Evolutionary conservation across 2,329 filamentous ascomycete genomes (phyloP), one percentile per base, ranked within the genome.

Genomic region (Ceratocystiopsis sp.): DNA sequence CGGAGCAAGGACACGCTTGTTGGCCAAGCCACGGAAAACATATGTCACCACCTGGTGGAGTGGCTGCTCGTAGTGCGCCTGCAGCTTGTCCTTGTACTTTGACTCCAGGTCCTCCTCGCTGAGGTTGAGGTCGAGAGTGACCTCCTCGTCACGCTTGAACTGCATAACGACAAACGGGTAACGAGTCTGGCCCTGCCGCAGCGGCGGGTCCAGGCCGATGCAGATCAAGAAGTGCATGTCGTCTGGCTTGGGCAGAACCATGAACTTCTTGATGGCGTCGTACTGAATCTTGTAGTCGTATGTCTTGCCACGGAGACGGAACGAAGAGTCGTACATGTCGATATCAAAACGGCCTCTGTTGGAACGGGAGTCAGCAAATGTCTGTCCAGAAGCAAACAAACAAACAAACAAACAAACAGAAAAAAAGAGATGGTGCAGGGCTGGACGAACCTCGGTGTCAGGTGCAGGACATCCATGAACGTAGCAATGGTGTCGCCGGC

Each of bases 261-360:
- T 95, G 59, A 96, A 96, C 61, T 96, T 96, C 70, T 98, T 98
- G 65, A 96, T 86, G 41, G 80, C 78, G 45, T 95, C 84, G 63
- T 95, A 98, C 60, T 95, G 86, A 51, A 98, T 96, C 73, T 98
- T 98, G 76, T 98, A 98, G 67, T 98, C 93, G 68, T 98, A 98
- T 19, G 91, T 98, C 67, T 98, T 98, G 56, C 91, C 91, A 51
- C 91, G 89, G 48, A 98, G 73, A 49, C 91, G 82, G 73, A 98
- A 96, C 2, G 91, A 96, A 15, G 78, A 80, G 62, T 96, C 91
- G 72, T 98, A 98, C 82, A 98, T 94, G 61, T 98, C 91, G 65
- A 98, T 94, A 61, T 96, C 91, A 71, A 98, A 98, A 52, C 91
- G 89, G 60, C 91, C 93, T 82, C 25, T 29, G 25, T 29, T 29